Base-by-base conservation (phyloP, 2,329 filamentous ascomycete species). In the Graphium sp. region DNA sequence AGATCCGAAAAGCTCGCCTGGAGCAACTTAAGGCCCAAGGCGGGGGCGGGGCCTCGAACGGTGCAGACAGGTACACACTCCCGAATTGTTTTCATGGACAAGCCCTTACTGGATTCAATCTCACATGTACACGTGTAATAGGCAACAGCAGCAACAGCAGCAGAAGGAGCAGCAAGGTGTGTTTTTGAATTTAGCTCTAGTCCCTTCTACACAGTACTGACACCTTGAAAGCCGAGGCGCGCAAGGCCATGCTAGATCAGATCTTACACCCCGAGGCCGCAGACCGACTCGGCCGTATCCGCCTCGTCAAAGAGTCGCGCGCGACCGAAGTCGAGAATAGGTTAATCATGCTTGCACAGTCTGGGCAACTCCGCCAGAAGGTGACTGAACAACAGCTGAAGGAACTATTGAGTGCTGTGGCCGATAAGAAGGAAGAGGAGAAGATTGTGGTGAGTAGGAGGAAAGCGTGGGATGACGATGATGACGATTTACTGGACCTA, bases 251-350 rank as follows among this genome's bases (percentile, higher is more conserved):
- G 41, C 74, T 98, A 36, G 70, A 68, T 41, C 89, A 95, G 55
- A 95, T 98, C 59, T 81, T 98, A 36, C 76, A 85, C 44, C 89
- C 89, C 39, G 83, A 87, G 46, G 89, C 89, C 12, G 80, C 83
- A 35, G 89, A 98, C 57, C 80, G 89, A 10, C 68, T 98, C 2
- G 83, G 82, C 32, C 82, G 89, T 39, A 95, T 98, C 56, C 78
- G 87, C 19, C 74, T 98, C 35, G 89, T 98, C 47, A 95, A 95
- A 57, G 83, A 85, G 49, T 75, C 77, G 41, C 81, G 89, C 44
- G 89, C 89, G 20, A 69, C 66, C 35, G 84, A 94, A 45, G 72
- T 98, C 32, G 89, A 98, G 60, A 85, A 91, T 62, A 60, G 87
- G 28, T 68, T 98, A 32, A 85, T 98, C 52, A 84, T 77, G 73